Evolutionary conservation across 306 rosid genomes (phyloP).

Genomic region (Astragalus membranaceus): DNA sequence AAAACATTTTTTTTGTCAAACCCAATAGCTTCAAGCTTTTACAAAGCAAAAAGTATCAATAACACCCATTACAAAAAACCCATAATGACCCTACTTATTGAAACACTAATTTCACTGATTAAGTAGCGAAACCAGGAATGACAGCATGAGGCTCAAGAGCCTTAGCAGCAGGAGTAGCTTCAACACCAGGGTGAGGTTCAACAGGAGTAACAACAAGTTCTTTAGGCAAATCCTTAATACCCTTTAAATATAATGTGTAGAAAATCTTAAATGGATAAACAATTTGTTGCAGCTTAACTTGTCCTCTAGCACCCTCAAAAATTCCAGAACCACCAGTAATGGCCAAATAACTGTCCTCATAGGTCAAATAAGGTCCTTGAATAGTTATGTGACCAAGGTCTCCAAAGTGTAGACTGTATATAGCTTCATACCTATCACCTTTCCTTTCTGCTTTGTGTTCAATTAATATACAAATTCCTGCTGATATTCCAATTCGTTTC

Average conservation of each 20-base stretch:
- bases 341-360: background rate
- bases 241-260: slow-evolving; percentile 47
- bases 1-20: too few relatives aligned
- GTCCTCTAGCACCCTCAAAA: slow-evolving; percentile 44
- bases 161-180: background rate
- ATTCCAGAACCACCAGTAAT: slow-evolving; percentile 59
- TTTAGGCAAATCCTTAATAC: slow-evolving; percentile 41
- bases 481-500: background rate
- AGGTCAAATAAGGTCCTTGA: background rate
- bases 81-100: too few relatives aligned
- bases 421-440: background rate
- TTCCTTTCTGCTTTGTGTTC: background rate
- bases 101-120: too few relatives aligned
- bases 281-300: slow-evolving; percentile 46
- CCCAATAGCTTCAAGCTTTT: too few relatives aligned
- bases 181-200: slow-evolving; percentile 28
- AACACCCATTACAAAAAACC: too few relatives aligned
- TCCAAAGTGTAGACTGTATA: background rate
- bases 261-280: slow-evolving; percentile 52
- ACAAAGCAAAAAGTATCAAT: too few relatives aligned
- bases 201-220: slow-evolving; percentile 33
- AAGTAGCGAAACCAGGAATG: slow-evolving; percentile 35
- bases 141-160: slow-evolving; percentile 29
- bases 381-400: background rate
- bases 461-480: background rate